Evolutionary conservation across 2,329 filamentous ascomycete species (phyloP).

Genomic region (Talaromyces amestolkiae): DNA sequence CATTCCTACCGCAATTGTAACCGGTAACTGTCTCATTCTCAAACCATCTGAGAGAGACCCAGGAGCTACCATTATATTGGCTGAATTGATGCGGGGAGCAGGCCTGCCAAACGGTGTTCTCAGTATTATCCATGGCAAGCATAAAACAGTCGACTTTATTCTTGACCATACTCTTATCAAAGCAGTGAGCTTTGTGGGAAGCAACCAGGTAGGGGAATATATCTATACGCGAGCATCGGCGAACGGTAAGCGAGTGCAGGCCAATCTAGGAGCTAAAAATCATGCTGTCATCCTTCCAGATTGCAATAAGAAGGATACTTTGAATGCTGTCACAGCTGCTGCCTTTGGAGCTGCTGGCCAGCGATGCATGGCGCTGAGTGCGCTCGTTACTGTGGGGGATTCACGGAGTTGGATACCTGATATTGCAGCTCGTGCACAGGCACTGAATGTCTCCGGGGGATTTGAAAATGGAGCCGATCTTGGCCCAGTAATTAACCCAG

Average conservation of each 20-base stretch:
- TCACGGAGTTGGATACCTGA: slow-evolving; percentile 65
- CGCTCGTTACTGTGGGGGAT: slow-evolving; percentile 63
- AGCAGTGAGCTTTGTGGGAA: slow-evolving; percentile 62
- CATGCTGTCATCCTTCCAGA: slow-evolving; percentile 66
- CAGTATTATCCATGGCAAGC: slow-evolving; percentile 65
- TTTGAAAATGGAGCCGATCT: slow-evolving; percentile 50
- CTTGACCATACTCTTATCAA: slow-evolving; percentile 67
- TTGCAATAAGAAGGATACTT: slow-evolving; percentile 55
- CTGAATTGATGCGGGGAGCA: slow-evolving; percentile 61
- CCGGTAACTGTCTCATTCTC: slow-evolving; percentile 62
- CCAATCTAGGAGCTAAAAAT: slow-evolving; percentile 68
- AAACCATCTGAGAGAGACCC: slow-evolving; percentile 67
- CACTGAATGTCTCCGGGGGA: slow-evolving; percentile 58
- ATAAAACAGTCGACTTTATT: slow-evolving; percentile 67
- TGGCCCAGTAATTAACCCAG: slow-evolving; percentile 2
- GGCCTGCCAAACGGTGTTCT: slow-evolving; percentile 65
- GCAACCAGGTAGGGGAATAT: slow-evolving; percentile 68
- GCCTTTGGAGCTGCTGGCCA: slow-evolving; percentile 69
- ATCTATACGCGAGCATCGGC: slow-evolving; percentile 67
- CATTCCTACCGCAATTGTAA: slow-evolving; percentile 60
- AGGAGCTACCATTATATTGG: slow-evolving; percentile 64
- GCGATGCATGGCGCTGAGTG: slow-evolving; percentile 67
- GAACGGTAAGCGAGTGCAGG: slow-evolving; percentile 68
- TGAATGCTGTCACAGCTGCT: slow-evolving; percentile 63
- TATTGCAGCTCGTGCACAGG: slow-evolving; percentile 42